Base-by-base conservation (phyloP, 169 alveolate genomes). In the Plasmodium billcollinsi region DNA sequence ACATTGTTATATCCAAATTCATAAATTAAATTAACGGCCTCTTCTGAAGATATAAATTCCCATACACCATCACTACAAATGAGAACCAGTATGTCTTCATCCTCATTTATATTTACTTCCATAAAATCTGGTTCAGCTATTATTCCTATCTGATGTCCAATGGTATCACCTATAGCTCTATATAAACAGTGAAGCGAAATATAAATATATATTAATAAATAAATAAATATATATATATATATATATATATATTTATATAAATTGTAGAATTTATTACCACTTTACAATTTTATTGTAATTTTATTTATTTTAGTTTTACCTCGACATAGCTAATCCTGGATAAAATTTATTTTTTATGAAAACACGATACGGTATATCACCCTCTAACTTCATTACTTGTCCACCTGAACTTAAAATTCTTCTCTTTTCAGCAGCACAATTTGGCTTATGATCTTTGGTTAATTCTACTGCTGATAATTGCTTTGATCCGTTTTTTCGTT, bases 281-380 rank as follows among this genome's bases (percentile, higher is more conserved):
- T 4, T 33, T 33, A 33, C 45, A 33, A 33, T 33, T 33, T 4
- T 33, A 52, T 52, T 14, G n/a, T 56, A 56, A 12, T 6, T 21
- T 56, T 56, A 11, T 21, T n/a, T 56, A 56, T 15, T 6, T 14
- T 56, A 50, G 49, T 21, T 45, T 5, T 70, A 92, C 95, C 95
- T 49, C 20, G 95, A 93, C 97, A 97, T 95, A 12, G 98, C 97
- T 73, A 97, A 92, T 21, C 98, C 98, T 21, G 98, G 98, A 74
- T 92, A 93, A 73, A 92, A 76, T 71, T 90, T 91, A 56, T 94
- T 93, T 74, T 95, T 94, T 59, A 94, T 76, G 90, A 94, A 97
- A 29, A 97, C 97, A 20, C 98, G 94, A 74, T 90, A 89, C 26
- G 97, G 97, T 20, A 91, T 92, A 61, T 94, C 97, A 15, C 96